Base-by-base conservation (phyloP, 768 basidiomycete genomes). In the Serpula lacrymans region DNA sequence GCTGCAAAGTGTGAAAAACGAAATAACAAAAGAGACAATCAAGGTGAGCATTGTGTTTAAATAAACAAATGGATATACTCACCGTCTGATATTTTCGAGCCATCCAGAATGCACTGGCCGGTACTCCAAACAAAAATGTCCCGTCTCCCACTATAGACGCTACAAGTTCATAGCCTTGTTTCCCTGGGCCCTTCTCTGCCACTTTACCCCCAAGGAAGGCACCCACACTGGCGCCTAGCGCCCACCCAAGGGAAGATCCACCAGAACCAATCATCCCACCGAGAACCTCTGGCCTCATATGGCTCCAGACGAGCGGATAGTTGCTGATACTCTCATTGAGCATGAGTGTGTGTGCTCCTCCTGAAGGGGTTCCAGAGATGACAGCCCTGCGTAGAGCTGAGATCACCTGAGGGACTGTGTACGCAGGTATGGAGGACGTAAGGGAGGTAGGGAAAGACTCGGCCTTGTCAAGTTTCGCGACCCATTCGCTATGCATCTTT, bases 81-180 rank as follows among this genome's bases (percentile, higher is more conserved):
- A 84, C 84, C 17, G 84, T 80, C 23, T 79, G 59, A 54, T 87
- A 87, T 33, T 70, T 70, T 49, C 75, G 69, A 1, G 85, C 82
- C 59, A 86, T 84, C 85, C 85, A 87, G 58, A 74, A 87, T 1
- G 74, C 75, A 1, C 80, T 73, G 23, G 74, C 70, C 0, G 84
- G 85, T 0, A 81, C 76, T 0, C 78, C 71, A 49, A 86, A 87
- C 53, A 86, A 51, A 49, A 70, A 88, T 5, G 75, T 76, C 0
- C 85, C 85, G 50, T 88, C 85, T 0, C 85, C 85, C 3, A 85
- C 78, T 18, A 88, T 63, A 1, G 65, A 67, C 1, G 75, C 69
- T 6, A 80, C 65, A 29, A 87, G 55, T n/a, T 86, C 80, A 34
- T 72, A 67, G 3, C 52, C 59, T 6, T 59, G 55, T 3, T 46